Evolutionary conservation across 2,329 filamentous ascomycete species (phyloP).

Genomic region (Cercospora janseana): DNA sequence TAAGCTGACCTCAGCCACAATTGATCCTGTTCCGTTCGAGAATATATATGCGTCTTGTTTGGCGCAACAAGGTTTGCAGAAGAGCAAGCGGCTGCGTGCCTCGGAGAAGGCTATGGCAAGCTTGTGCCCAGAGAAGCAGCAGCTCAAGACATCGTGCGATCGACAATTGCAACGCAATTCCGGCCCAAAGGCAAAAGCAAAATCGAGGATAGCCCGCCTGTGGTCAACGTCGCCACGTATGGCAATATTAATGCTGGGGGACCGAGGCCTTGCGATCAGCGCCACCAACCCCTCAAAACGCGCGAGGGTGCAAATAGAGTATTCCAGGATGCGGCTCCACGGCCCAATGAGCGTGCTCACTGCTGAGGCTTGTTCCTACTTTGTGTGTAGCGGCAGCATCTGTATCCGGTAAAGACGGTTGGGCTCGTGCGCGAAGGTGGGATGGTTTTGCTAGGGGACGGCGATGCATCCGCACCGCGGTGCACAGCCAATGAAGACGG

Average conservation of each 20-base stretch:
- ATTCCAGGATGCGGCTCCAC: neutral
- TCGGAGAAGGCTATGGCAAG: neutral
- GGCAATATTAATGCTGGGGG: neutral
- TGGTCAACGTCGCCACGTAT: constrained; percentile 6
- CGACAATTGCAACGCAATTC: neutral
- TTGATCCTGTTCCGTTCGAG: too few relatives aligned
- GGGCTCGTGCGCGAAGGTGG: neutral
- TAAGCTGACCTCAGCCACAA: too few relatives aligned
- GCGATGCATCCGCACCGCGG: constrained; percentile 1
- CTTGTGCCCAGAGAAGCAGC: neutral
- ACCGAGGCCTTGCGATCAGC: constrained; percentile 12
- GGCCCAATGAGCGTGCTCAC: neutral
- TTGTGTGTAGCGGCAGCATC: neutral
- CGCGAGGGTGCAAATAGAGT: constrained; percentile 10
- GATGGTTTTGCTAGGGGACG: constrained; percentile 10
- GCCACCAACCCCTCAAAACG: constrained; percentile 12
- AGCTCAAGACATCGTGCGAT: neutral
- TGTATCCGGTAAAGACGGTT: constrained; percentile 6
- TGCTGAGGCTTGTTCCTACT: constrained; percentile 5
- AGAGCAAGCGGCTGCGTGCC: too few relatives aligned
- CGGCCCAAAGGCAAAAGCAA: constrained; percentile 10
- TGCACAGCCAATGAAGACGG: neutral
- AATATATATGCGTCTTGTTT: too few relatives aligned
- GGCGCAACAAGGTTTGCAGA: too few relatives aligned
- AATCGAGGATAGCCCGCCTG: neutral